Evolutionary conservation across 2,329 filamentous ascomycete genomes (phyloP), one percentile per base, ranked within the genome.

Genomic region (Cryphonectria radicalis): DNA sequence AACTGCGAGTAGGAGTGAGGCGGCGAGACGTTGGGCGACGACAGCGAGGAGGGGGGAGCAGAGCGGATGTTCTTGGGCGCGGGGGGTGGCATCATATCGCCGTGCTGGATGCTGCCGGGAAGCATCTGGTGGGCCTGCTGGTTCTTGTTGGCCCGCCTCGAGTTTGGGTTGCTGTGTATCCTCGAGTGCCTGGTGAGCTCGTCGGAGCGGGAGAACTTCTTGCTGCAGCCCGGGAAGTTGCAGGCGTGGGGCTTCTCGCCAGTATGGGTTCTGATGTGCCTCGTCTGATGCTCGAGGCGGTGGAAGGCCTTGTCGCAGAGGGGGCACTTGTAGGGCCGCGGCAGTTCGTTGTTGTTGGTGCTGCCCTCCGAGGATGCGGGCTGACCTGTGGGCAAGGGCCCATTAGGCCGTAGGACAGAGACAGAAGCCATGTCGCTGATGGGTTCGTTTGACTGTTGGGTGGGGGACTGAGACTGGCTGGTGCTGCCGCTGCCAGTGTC

Each of bases 121-220:
- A 83, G 82, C 74, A 84, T 78, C 53, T 78, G 77, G 72, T 85
- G 81, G 70, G 84, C 82, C 70, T 85, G 82, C 76, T 87, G 85
- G 40, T 82, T 90, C 86, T 97, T 97, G 87, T 97, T 97, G 75
- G 94, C 95, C 79, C 95, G 88, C 79, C 96, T 89, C 71, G 95
- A 98, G 87, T 98, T 98, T 72, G 96, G 95, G 84, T 98, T 99
- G 89, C 93, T 98, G 89, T 99, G 95, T 84, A 99, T 99, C 81
- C 95, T 90, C 80, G 95, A 98, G 84, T 99, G 95, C 73, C 95
- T 91, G 74, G 96, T 99, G 76, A 99, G 87, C 84, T 99, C 95
- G 80, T 99, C 95, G 17, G 95, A 98, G 75, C 95, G 91, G 75
- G 93, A 97, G 85, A 99, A 98, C 78, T 95, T 93, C 85, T 98